Conservation (phyloP, 176 grass and related monocot species). For the Oryza nivara region DNA sequence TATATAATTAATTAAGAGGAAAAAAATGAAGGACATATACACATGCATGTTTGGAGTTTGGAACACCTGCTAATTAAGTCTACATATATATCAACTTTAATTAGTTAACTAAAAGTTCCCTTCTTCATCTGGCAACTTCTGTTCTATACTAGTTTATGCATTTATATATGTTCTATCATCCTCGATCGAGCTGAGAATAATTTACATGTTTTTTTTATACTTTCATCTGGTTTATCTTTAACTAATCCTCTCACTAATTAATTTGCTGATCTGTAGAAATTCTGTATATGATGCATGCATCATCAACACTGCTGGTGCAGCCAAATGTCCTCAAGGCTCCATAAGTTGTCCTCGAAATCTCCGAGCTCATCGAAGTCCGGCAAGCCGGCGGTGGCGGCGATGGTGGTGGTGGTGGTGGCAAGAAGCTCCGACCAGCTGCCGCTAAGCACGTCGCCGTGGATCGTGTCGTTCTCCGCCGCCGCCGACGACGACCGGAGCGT, state of each 20-base stretch:
- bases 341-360: slow-evolving; percentile 55
- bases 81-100: not conserved
- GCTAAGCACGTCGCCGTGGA: slow-evolving; percentile 34
- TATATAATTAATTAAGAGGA: not conserved
- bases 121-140: not conserved
- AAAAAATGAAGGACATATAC: not conserved
- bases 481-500: slow-evolving; percentile 11
- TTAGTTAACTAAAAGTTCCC: slow-evolving; percentile 4
- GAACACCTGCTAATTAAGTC: not conserved
- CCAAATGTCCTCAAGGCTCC: slow-evolving; percentile 73
- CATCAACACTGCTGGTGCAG: slow-evolving; percentile 36
- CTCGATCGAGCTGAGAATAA: not conserved
- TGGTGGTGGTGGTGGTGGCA: slow-evolving; percentile 18
- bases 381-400: not conserved
- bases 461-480: not conserved
- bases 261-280: not conserved
- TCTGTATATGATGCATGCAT: not conserved
- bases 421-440: slow-evolving; percentile 63
- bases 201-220: slow-evolving; percentile 9
- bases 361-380: slow-evolving; percentile 61
- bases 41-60: slow-evolving; percentile 11
- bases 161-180: no score
- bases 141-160: not conserved
- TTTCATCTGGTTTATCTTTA: not conserved
- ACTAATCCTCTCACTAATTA: not conserved